These are phyloP conservation scores for Pseudogymnoascus sp. DNA, from an alignment of 2,329 filamentous ascomycete genomes.

Conservation along the genomic window DNA sequence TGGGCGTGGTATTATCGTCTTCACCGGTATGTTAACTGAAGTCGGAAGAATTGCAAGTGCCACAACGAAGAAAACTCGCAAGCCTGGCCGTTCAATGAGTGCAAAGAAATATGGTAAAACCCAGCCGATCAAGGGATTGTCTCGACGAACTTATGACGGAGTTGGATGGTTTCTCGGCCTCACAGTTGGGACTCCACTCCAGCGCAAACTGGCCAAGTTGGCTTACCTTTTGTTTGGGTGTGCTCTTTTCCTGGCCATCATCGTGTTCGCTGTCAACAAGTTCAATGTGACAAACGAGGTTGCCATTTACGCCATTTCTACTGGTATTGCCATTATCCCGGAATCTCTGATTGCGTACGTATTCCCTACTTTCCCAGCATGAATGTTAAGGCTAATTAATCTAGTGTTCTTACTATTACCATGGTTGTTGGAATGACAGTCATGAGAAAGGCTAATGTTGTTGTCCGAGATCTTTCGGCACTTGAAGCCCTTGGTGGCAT, in stretches of 20 bases:
- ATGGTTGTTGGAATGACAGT: constrained; percentile 41
- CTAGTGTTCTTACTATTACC: constrained; percentile 48
- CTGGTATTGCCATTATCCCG: constrained; percentile 50
- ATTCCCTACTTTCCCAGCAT: neutral
- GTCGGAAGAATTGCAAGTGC: constrained; percentile 46
- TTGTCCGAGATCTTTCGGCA: constrained; percentile 38
- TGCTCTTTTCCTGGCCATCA: constrained; percentile 34
- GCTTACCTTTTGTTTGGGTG: constrained; percentile 56
- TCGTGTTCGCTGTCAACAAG: constrained; percentile 32
- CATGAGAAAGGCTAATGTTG: constrained; percentile 39
- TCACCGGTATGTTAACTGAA: constrained; percentile 49
- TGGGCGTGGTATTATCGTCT: constrained; percentile 44
- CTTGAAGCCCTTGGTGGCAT: constrained; percentile 65
- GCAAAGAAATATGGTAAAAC: constrained; percentile 36
- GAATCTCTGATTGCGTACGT: constrained; percentile 42
- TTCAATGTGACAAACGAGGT: constrained; percentile 50
- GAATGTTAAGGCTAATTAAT: constrained; percentile 23
- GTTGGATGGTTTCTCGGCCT: constrained; percentile 50
- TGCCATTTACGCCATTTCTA: constrained; percentile 41
- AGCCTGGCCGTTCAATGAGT: constrained; percentile 39
- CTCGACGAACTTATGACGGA: constrained; percentile 39
- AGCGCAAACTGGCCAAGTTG: constrained; percentile 57
- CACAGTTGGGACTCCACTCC: constrained; percentile 55
- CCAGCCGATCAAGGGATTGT: constrained; percentile 41
- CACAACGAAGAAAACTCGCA: constrained; percentile 44